Evolutionary conservation across 495 filamentous ascomycete genomes (phyloP), one percentile per base, ranked within the genome.

Genomic region (Baudoinia panamericana): DNA sequence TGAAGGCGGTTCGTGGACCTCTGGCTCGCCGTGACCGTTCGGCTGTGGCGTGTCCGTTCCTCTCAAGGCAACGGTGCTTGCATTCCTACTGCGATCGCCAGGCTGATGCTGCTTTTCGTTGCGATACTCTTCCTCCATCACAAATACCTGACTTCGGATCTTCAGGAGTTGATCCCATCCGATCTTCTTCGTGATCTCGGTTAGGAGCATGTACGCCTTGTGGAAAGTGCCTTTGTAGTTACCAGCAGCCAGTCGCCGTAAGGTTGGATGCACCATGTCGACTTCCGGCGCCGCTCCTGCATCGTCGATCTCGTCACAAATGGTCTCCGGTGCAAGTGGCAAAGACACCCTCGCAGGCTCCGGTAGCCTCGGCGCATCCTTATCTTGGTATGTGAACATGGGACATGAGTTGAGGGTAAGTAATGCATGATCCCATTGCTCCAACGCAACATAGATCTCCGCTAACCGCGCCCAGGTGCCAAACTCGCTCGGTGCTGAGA

Each of bases 361-460:
- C 15, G 90, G 90, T 80, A 94, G 86, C 41, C 87, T 70, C 13
- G 90, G 90, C 5, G 84, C 75, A 57, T 97, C 90, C 51, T 94
- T 95, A 58, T 97, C 90, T 57, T 95, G 88, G 61, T 96, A 95
- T 6, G 90, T 96, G 58, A 97, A 97, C 90, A 97, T 97, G 3
- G 90, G 90, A 48, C 92, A 97, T 3, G 88, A 95, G 62, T 97
- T 97, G n/a, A 97, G 68, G 4, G 92, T 97, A 7, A 93, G 74
- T 13, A 97, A 70, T 2, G 92, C 90, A 26, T 82, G 54, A 51
- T 95, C 90, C 83, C 88, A 97, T 57, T 87, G 80, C 59, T 97
- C 90, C 54, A 93, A 67, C 30, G 76, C 70, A 35, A 96, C 78
- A 43, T 96, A 97, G 16, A 96, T 76, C 56, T 95, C 84, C 2